Base-by-base conservation (phyloP, 192 early-diverging fungal species). In the Glomus cerebriforme region DNA sequence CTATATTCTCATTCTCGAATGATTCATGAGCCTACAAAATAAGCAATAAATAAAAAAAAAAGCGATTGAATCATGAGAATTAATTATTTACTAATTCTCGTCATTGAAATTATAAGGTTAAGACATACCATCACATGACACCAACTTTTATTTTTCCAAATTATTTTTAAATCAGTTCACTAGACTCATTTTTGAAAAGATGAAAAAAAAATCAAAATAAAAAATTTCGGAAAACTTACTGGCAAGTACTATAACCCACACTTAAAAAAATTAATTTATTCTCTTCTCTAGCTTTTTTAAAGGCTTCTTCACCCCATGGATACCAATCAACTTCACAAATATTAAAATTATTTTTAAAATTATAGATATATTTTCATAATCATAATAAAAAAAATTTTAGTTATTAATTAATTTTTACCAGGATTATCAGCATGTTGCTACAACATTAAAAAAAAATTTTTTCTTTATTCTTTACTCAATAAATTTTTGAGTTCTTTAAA, bases 221-320 rank as follows among this genome's bases (percentile, higher is more conserved):
- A 31, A 37, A 37, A 74, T 32, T 45, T 39, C 37, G 43, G n/a
- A 39, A 47, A 45, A 83, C 79, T 77, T 81, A 86, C 83, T 91
- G 90, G 80, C 90, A 91, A 27, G 91, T 91, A 43, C 87, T 89
- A 77, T 92, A 92, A 47, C 91, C 91, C 19, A 92, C 84, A 76
- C 89, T 90, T 15, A 92, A 76, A 68, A 92, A 88, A 37, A 92
- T 91, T 13, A 86, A 85, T 77, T 89, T 92, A 63, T 88, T 84
- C 73, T 89, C 83, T n/a, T 81, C 35, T 37, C 77, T 70, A 12
- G 91, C 88, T 47, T 83, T 84, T 26, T 80, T 65, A 64, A 92
- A 91, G 9, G 91, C 91, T 75, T 90, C 89, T 75, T 89, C 74
- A 9, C 89, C 83, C 91, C 91, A 92, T 37, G 91, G 89, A 80